These are phyloP conservation scores for Ormosia semicastrata DNA, from an alignment of 306 rosid genomes.

Conservation along the genomic window DNA sequence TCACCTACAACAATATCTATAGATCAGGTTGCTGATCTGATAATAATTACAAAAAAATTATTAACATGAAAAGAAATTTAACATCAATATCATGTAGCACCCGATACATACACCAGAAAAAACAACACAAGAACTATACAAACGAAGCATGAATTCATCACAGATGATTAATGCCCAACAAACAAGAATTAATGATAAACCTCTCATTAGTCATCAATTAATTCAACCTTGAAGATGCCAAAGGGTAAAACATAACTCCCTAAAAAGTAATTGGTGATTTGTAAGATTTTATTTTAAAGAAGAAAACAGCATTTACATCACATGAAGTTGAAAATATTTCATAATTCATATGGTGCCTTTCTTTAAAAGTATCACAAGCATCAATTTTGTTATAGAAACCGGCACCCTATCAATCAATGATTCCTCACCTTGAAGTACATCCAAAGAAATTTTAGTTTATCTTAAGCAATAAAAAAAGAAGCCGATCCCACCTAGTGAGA, in stretches of 20 bases:
- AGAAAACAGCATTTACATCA: constrained; percentile 2
- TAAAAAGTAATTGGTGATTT: background rate
- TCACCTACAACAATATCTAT: constrained; percentile 61
- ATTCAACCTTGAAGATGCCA: background rate
- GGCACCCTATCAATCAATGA: background rate
- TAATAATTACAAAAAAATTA: background rate
- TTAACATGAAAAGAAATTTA: constrained; percentile 1
- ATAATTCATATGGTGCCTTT: constrained; percentile 18
- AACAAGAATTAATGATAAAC: constrained; percentile 7
- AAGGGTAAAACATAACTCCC: background rate
- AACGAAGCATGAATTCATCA: background rate
- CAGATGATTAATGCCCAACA: background rate
- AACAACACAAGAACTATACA: background rate
- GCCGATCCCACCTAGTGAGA: too few species aligned
- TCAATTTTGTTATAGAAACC: constrained; percentile 13
- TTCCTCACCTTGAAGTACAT: constrained; percentile 1
- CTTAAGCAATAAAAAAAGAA: constrained; percentile 4
- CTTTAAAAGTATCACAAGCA: background rate
- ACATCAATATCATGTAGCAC: constrained; percentile 11
- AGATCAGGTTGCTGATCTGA: constrained; percentile 34
- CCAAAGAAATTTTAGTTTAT: constrained; percentile 5
- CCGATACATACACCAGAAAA: constrained; percentile 1
- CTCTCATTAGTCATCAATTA: background rate
- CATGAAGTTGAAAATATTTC: background rate
- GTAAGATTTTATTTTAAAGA: background rate